Conservation (phyloP, 129 eudicot genomes). For the Rutidosis leptorrhynchoides region DNA sequence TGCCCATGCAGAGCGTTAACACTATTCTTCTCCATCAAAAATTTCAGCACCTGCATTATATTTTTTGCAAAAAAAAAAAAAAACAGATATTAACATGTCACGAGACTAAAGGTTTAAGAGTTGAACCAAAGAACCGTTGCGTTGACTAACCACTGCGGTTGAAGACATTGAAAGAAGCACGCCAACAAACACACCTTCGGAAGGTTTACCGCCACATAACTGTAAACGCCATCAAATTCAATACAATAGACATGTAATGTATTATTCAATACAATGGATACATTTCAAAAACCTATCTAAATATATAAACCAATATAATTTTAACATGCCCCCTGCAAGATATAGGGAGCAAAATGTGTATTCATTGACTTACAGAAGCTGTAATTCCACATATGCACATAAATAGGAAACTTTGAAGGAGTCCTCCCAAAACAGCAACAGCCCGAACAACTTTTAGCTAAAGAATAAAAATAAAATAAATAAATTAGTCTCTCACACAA, state of each 20-base stretch:
- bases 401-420: slow-evolving; percentile 78
- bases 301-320: neutral
- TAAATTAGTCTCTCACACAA: slow-evolving; percentile 16
- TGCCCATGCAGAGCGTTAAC: slow-evolving; percentile 90
- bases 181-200: slow-evolving; percentile 95
- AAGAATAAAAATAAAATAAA: slow-evolving; percentile 14
- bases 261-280: slow-evolving; percentile 7
- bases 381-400: slow-evolving; percentile 94
- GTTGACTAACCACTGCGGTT: slow-evolving; percentile 82
- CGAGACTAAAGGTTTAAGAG: slow-evolving; percentile 1
- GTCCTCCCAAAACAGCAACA: slow-evolving; percentile 93
- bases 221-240: slow-evolving; percentile 34
- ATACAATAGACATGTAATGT: slow-evolving; percentile 15
- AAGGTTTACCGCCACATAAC: slow-evolving; percentile 91
- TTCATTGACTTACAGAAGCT: slow-evolving; percentile 66
- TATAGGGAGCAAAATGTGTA: slow-evolving; percentile 9
- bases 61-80: slow-evolving; percentile 2
- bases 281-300: slow-evolving; percentile 6
- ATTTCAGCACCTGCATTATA: slow-evolving; percentile 66
- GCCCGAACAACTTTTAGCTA: slow-evolving; percentile 97
- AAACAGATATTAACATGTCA: slow-evolving; percentile 7
- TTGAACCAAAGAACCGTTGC: neutral
- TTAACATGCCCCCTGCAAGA: slow-evolving; percentile 2
- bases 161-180: slow-evolving; percentile 98
- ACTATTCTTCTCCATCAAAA: slow-evolving; percentile 90